Conservation (phyloP, 805 yeast species). For the Priceomyces carsonii region DNA sequence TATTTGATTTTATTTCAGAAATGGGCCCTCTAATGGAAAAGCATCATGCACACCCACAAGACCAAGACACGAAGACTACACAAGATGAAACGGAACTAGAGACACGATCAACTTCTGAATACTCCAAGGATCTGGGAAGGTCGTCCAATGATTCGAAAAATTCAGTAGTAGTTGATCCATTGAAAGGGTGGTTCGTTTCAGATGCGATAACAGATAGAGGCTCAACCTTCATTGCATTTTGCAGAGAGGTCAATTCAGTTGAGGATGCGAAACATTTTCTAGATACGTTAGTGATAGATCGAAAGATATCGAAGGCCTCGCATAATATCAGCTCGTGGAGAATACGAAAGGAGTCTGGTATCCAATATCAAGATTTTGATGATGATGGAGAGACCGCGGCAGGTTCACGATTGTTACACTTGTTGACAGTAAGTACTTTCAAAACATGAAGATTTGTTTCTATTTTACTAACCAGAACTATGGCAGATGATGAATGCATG, state of each 20-base stretch:
- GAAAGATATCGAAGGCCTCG: slow-evolving; percentile 62
- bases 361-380: slow-evolving; percentile 79
- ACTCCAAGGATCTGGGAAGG: neutral
- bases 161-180: slow-evolving; percentile 38
- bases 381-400: slow-evolving; percentile 99
- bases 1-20: slow-evolving; percentile 77
- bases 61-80: slow-evolving; percentile 12
- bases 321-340: slow-evolving; percentile 92
- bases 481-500: slow-evolving; percentile 67
- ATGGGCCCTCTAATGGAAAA: slow-evolving; percentile 49
- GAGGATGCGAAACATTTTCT: slow-evolving; percentile 63
- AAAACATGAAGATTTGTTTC: slow-evolving; percentile 1
- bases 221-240: slow-evolving; percentile 81
- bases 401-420: slow-evolving; percentile 81
- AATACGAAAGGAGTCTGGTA: slow-evolving; percentile 56
- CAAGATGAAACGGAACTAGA: slow-evolving; percentile 2
- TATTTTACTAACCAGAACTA: slow-evolving; percentile 23
- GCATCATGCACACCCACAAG: slow-evolving; percentile 26
- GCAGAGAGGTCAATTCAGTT: slow-evolving; percentile 60
- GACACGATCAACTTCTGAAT: neutral
- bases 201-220: slow-evolving; percentile 82
- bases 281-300: slow-evolving; percentile 57
- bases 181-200: slow-evolving; percentile 75
- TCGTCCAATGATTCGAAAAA: neutral
- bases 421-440: slow-evolving; percentile 53